These are phyloP conservation scores for Chaetoceros muelleri DNA, from an alignment of 108 stramenopile species.

Conservation along the genomic window DNA sequence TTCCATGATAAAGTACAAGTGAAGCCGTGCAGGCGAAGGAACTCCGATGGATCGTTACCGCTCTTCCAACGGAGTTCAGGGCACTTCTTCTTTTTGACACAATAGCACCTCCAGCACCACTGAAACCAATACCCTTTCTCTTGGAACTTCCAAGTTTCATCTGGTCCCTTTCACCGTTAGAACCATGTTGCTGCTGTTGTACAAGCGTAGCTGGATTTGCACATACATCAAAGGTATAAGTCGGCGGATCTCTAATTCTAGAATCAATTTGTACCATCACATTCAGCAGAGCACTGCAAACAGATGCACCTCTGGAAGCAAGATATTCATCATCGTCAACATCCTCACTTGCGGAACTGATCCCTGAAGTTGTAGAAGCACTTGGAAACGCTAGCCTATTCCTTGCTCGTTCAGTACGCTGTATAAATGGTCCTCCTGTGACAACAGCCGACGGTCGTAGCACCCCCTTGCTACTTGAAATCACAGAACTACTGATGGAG, in stretches of 20 bases:
- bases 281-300: constrained; percentile 65
- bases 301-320: constrained; percentile 60
- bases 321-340: constrained; percentile 66
- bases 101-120: constrained; percentile 1
- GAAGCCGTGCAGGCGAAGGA: constrained; percentile 35
- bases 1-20: constrained; percentile 21
- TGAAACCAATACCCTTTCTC: constrained; percentile 1
- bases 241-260: constrained; percentile 56
- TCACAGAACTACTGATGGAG: constrained; percentile 27
- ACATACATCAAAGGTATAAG: constrained; percentile 36
- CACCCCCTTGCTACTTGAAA: constrained; percentile 9
- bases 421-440: background rate
- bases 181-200: background rate
- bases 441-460: background rate
- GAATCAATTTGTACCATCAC: constrained; percentile 78
- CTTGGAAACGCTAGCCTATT: background rate
- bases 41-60: constrained; percentile 24
- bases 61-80: background rate
- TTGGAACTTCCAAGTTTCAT: constrained; percentile 5
- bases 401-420: background rate
- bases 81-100: background rate
- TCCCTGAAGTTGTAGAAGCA: constrained; percentile 38
- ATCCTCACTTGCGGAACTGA: constrained; percentile 41
- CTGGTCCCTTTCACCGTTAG: background rate
- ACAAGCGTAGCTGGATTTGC: constrained; percentile 5